Evolutionary conservation across 495 filamentous ascomycete genomes (phyloP), one percentile per base, ranked within the genome.

Genomic region (Penicillium psychrofluorescens): DNA sequence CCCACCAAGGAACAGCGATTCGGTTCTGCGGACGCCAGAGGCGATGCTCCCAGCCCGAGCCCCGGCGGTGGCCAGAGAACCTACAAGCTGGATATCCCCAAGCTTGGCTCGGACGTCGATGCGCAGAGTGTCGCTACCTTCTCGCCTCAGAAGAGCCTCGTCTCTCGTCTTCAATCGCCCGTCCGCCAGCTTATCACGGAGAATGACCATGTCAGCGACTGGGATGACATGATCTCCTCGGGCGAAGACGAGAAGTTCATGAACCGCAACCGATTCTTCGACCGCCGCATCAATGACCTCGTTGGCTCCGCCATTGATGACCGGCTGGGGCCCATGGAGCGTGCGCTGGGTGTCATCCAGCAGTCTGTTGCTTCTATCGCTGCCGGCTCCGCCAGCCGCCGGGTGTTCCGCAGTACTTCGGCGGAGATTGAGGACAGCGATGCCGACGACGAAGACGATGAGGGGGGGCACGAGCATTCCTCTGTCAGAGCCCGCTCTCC

Each of bases 391-490:
- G 49, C 59, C 11, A 69, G 55, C 41, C 52, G 64, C 35, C 59
- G 64, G 40, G 60, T 64, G 31, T 62, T 65, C 50, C 70, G 77
- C 49, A 84, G 81, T 50, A 58, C 77, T 12, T 84, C 83, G 38
- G 75, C 72, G 8, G 80, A 83, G 34, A 63, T 79, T 34, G 79
- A 80, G 38, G 76, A 90, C 38, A 95, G 90, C 46, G 92, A 96
- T 65, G 92, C 91, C 2, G 92, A 97, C 50, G 92, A 97, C 49
- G 90, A 95, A 56, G 90, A 95, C 53, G 88, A 95, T 16, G 82
- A 22, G 4, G 22, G 79, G 7, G 64, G 76, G 12, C 78, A 78
- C 16, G 53, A 67, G 15, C 49, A 62, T 36, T 61, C 56, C 0
- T 65, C 64, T 7, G 62, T 64, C 30, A 62, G 67, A 34, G 70